A percentile compares a stretch with the other conserved stretches of the same genome.
phyloP scores from a whole-genome alignment of 2,329 filamentous ascomycete species.

The Ceratocystis alfenasii region DNA sequence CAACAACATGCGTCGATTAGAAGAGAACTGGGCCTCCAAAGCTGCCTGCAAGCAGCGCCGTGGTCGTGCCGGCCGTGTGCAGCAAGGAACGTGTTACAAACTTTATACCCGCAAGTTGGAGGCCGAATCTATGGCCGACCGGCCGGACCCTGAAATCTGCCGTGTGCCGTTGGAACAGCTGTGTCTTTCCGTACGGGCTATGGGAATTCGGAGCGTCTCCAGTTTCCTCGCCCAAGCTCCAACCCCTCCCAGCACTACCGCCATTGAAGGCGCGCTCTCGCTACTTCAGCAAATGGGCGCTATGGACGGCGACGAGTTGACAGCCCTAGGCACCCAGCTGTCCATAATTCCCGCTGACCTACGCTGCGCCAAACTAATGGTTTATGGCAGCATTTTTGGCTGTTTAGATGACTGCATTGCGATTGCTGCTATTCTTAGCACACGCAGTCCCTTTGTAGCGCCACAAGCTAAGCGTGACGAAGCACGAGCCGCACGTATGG shows the following conservation, averaged over 20 bases:
- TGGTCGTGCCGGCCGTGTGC: conserved; percentile 85
- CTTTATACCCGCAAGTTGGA: conserved; percentile 83
- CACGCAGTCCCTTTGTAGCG: conserved; percentile 73
- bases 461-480: conserved; percentile 65
- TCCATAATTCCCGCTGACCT: conserved; percentile 90
- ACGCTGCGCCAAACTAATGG: conserved; percentile 84
- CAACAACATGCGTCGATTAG: conserved; percentile 86
- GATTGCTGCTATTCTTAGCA: conserved; percentile 85
- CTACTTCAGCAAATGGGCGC: conserved; percentile 78
- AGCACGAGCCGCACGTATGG: conserved; percentile 60
- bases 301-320: conserved; percentile 72
- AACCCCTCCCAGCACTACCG: conserved; percentile 73
- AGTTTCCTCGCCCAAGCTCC: conserved; percentile 74
- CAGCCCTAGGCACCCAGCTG: conserved; percentile 83
- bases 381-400: conserved; percentile 87
- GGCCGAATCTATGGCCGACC: conserved; percentile 62
- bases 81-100: conserved; percentile 87
- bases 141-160: conserved; percentile 86
- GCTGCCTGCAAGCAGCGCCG: conserved; percentile 91
- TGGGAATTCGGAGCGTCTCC: conserved; percentile 76
- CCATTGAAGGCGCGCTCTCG: conserved; percentile 73
- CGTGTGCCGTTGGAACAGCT: conserved; percentile 88
- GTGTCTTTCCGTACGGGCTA: conserved; percentile 85
- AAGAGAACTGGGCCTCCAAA: conserved; percentile 88
- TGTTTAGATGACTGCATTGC: conserved; percentile 81